Evolutionary conservation across 768 basidiomycete genomes (phyloP).

Genomic region (Lactarius vividus): DNA sequence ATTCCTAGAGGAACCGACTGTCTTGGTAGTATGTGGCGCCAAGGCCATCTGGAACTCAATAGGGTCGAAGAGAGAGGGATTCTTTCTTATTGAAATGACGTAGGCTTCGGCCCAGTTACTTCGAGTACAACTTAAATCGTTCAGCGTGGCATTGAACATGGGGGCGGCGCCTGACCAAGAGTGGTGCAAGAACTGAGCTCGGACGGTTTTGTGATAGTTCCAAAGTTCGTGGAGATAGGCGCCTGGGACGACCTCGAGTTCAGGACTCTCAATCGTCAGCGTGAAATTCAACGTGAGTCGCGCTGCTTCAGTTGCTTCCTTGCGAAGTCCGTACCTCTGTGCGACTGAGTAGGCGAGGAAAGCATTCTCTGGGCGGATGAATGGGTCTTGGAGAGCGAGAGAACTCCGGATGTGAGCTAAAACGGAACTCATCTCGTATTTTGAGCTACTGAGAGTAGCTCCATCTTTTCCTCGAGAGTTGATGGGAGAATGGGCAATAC

Average conservation of each 20-base stretch:
- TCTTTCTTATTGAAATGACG: too few relatives aligned
- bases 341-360: slow-evolving; percentile 7
- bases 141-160: too few relatives aligned
- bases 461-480: background rate
- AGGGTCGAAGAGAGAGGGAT: too few relatives aligned
- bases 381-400: background rate
- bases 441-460: background rate
- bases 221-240: slow-evolving; percentile 9
- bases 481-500: background rate
- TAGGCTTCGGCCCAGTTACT: too few relatives aligned
- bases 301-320: slow-evolving; percentile 1
- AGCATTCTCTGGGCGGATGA: slow-evolving; percentile 3
- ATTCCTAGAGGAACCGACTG: too few relatives aligned
- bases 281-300: background rate
- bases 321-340: background rate
- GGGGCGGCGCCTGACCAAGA: too few relatives aligned
- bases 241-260: background rate
- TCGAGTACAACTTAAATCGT: too few relatives aligned
- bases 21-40: too few relatives aligned
- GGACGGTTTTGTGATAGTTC: slow-evolving; percentile 5
- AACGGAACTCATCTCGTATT: background rate
- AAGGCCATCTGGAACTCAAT: too few relatives aligned
- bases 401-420: background rate
- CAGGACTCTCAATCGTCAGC: background rate
- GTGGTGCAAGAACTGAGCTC: too few relatives aligned